Evolutionary conservation across 306 rosid genomes (phyloP).

Genomic region (Hippophae rhamnoides): DNA sequence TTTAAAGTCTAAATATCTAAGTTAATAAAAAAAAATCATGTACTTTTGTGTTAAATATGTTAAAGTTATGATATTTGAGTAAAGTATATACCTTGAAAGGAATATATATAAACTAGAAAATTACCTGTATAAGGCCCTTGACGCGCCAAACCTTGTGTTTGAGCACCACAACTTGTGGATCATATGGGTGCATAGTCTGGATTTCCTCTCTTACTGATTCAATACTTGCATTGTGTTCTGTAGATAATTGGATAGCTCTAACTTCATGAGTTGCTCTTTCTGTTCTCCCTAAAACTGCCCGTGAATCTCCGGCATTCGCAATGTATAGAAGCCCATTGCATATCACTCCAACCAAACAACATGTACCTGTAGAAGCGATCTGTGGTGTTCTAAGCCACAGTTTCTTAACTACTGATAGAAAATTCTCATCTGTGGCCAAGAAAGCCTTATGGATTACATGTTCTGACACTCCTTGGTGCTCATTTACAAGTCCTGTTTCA

Average conservation of each 20-base stretch:
- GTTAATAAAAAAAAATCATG: no score
- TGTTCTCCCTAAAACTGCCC: constrained; percentile 56
- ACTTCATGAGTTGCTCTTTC: constrained; percentile 54
- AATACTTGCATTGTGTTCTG: constrained; percentile 69
- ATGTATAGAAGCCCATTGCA: constrained; percentile 48
- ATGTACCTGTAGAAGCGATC: constrained; percentile 66
- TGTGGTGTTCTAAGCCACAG: constrained; percentile 57
- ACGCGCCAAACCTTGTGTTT: constrained; percentile 81
- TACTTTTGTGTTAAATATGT: no score
- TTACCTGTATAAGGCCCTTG: constrained; percentile 83
- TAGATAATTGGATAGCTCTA: constrained; percentile 55
- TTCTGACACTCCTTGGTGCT: constrained; percentile 52
- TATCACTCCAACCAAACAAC: constrained; percentile 70
- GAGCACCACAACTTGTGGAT: constrained; percentile 57
- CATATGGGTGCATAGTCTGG: constrained; percentile 44
- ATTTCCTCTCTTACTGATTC: constrained; percentile 65
- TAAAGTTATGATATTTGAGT: no score
- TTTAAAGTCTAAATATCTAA: no score
- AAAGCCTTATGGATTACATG: constrained; percentile 50
- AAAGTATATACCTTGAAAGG: background rate
- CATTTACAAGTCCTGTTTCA: constrained; percentile 47
- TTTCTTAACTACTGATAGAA: constrained; percentile 57
- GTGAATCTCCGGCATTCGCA: constrained; percentile 78
- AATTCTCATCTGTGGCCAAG: constrained; percentile 61
- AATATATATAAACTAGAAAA: background rate